Base-by-base conservation (phyloP, 768 basidiomycete species). In the Boletus sp. region DNA sequence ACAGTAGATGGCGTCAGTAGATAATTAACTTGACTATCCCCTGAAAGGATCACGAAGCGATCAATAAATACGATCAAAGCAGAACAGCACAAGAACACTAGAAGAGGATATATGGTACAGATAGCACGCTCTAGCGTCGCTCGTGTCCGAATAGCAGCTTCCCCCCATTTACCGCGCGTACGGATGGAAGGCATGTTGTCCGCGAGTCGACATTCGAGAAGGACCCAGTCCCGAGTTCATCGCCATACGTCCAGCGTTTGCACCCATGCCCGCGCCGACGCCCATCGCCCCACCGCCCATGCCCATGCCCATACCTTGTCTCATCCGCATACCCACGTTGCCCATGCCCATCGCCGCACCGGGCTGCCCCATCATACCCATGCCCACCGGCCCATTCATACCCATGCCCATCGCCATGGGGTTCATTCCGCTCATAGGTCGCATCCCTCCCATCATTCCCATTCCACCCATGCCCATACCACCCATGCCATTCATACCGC, bases 101-200 rank as follows among this genome's bases (percentile, higher is more conserved):
- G 47, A 36, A 44, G 53, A 50, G 67, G 58, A 67, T 73, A 73
- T 71, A 71, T 67, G 57, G 42, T 67, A 71, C 70, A 71, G 54
- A 68, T 55, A 59, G 44, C 56, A 28, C 54, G 28, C 42, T 51
- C 50, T 44, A 54, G 35, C 29, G n/a, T 24, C 24, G 41, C 35
- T 20, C 36, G 28, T 8, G 20, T 53, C 39, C 32, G 37, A 47
- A 24, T 4, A 3, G n/a, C 12, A 33, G 28, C 20, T 4, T 12
- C 28, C 33, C 30, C 20, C 7, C 42, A 2, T 54, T 70, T 73
- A 85, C 64, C 84, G 78, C 52, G 83, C 77, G 66, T 86, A 86
- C n/a, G 84, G 84, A 70, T 86, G 84, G 71, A 83, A 86, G 56
- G 75, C 77, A 60, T 83, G 81, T 59, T 84, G 83, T 55, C 84